Evolutionary conservation across 352 stramenopile genomes (phyloP).

Genomic region (Albugo laibachii): DNA sequence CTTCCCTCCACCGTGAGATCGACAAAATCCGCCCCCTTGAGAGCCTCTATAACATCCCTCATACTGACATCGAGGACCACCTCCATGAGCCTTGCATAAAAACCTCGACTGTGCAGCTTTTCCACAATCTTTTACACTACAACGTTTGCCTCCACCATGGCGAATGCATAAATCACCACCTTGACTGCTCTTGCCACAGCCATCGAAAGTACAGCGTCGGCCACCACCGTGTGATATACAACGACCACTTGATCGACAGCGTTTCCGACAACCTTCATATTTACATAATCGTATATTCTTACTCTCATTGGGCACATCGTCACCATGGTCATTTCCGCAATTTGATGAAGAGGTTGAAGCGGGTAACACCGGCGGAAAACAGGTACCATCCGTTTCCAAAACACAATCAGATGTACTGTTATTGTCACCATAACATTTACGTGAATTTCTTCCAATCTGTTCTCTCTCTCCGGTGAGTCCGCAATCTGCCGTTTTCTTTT

Average conservation of each 20-base stretch:
- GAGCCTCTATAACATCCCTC: constrained; percentile 42
- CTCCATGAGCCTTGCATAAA: constrained; percentile 74
- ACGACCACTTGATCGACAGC: constrained; percentile 64
- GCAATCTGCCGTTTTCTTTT: constrained; percentile 24
- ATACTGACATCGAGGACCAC: constrained; percentile 57
- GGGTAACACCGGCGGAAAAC: constrained; percentile 16
- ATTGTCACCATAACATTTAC: constrained; percentile 11
- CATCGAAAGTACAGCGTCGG: constrained; percentile 48
- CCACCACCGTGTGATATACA: constrained; percentile 75
- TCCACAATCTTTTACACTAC: constrained; percentile 49
- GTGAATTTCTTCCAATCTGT: constrained; percentile 59
- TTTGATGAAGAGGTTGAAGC: not conserved
- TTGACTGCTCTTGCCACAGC: constrained; percentile 66
- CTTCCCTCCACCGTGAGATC: constrained; percentile 74
- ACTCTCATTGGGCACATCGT: constrained; percentile 13
- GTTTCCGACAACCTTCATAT: constrained; percentile 65
- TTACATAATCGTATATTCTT: constrained; percentile 51
- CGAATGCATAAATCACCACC: constrained; percentile 71
- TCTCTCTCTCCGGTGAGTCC: constrained; percentile 21
- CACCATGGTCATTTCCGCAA: not conserved
- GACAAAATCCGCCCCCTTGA: constrained; percentile 63
- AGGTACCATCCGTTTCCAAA: constrained; percentile 49
- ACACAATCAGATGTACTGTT: constrained; percentile 40
- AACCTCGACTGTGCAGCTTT: constrained; percentile 72
- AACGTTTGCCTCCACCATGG: constrained; percentile 69